These are phyloP conservation scores for Lyophyllum shimeji DNA, from an alignment of 768 basidiomycete species.

Conservation along the genomic window DNA sequence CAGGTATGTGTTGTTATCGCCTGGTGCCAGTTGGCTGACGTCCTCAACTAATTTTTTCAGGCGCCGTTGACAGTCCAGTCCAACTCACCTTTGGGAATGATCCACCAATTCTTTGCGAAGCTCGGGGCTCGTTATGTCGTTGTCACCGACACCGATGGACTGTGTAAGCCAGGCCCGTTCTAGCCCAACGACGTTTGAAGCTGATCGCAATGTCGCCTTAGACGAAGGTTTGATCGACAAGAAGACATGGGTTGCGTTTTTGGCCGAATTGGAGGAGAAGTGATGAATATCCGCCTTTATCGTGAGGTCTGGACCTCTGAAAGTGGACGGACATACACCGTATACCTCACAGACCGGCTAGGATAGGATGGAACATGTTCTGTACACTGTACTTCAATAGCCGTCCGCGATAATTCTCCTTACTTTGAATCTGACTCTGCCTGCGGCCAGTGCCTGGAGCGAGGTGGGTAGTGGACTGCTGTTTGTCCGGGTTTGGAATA, in stretches of 20 bases:
- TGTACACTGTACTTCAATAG: background rate
- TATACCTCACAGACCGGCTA: background rate
- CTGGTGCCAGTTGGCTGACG: background rate
- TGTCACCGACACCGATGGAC: slow-evolving; percentile 77
- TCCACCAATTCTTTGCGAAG: slow-evolving; percentile 94
- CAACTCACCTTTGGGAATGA: slow-evolving; percentile 86
- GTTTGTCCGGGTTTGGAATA: slow-evolving; percentile 21
- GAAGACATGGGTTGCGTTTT: slow-evolving; percentile 90
- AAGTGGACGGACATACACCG: background rate
- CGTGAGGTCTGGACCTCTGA: background rate
- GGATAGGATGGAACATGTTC: background rate
- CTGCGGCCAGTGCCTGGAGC: too few species aligned
- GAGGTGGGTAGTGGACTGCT: background rate
- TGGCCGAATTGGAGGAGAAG: slow-evolving; percentile 72
- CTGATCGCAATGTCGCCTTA: slow-evolving; percentile 23
- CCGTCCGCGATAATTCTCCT: too few species aligned
- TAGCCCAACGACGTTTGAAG: background rate
- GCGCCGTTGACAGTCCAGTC: slow-evolving; percentile 85
- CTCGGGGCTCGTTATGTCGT: slow-evolving; percentile 90
- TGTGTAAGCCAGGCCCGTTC: slow-evolving; percentile 52
- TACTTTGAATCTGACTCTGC: too few species aligned
- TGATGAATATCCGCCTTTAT: slow-evolving; percentile 16
- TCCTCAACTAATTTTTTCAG: slow-evolving; percentile 30
- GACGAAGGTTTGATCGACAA: slow-evolving; percentile 93
- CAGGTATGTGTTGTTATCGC: slow-evolving; percentile 46